Percentiles rank a stretch among this genome's conserved stretches.
These are phyloP conservation scores for Apium graveolens DNA, from an alignment of 129 eudicot species.

Conservation along the genomic window DNA sequence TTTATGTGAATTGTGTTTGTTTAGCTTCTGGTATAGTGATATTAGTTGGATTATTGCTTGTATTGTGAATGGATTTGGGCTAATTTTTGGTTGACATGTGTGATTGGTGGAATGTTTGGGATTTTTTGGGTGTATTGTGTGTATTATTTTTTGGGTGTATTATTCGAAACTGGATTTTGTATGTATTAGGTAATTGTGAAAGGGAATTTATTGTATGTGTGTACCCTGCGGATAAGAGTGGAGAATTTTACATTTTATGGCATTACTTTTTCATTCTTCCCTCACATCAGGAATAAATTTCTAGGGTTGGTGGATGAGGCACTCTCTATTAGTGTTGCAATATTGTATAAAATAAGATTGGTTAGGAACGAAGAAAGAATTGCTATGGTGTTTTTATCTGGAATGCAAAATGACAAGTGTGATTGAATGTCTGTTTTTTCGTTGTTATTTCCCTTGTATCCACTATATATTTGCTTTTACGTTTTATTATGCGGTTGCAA, in stretches of 20 bases:
- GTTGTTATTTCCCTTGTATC: background rate
- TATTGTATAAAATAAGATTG: background rate
- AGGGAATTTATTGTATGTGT: background rate
- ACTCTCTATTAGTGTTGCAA: background rate
- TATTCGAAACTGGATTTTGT: background rate
- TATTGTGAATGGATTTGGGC: background rate
- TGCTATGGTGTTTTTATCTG: background rate
- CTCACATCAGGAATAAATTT: background rate
- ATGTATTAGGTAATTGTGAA: background rate
- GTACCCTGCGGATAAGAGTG: background rate
- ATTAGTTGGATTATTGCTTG: background rate
- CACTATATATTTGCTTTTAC: background rate
- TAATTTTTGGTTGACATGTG: background rate
- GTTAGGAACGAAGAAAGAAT: background rate
- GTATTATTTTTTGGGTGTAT: background rate
- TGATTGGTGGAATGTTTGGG: background rate
- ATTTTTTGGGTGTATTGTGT: background rate
- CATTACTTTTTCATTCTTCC: background rate
- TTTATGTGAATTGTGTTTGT: background rate
- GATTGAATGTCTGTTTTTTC: background rate
- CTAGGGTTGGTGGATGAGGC: background rate
- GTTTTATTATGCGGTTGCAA: background rate
- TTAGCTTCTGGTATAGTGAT: background rate
- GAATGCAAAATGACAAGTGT: background rate
- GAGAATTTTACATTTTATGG: background rate